Conservation (phyloP, 2,329 filamentous ascomycete species). For the Laburnicola sp. region DNA sequence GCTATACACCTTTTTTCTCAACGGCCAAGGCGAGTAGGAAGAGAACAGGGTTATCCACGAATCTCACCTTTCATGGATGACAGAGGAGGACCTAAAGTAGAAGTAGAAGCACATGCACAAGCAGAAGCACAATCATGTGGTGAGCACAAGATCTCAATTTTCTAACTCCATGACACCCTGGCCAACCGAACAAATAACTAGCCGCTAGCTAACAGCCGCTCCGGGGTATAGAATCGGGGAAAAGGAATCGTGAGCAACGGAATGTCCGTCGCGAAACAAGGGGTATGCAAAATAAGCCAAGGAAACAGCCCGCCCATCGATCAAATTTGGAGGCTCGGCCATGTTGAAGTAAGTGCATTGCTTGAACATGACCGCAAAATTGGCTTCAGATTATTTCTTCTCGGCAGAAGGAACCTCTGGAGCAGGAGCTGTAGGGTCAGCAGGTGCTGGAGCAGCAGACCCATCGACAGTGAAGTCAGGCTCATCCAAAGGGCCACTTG, state of each 20-base stretch:
- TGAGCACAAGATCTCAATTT: conserved; percentile 9
- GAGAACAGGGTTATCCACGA: no score
- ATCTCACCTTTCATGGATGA: no score
- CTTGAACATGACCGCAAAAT: background rate
- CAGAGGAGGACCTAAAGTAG: no score
- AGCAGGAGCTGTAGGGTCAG: conserved; percentile 18
- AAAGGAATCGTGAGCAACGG: background rate
- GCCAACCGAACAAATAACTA: conserved; percentile 1
- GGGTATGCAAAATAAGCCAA: conserved; percentile 2
- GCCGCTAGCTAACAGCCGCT: conserved; percentile 4
- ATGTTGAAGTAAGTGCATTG: no score
- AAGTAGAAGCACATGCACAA: no score
- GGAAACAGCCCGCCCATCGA: background rate
- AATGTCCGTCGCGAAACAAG: background rate
- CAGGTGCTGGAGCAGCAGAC: conserved; percentile 9
- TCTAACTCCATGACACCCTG: conserved; percentile 3
- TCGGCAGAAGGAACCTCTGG: conserved; percentile 17
- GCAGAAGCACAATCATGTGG: no score
- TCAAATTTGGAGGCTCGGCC: no score
- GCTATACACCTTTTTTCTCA: no score
- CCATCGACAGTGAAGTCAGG: conserved; percentile 30
- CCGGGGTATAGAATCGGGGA: conserved; percentile 6
- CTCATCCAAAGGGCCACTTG: conserved; percentile 44
- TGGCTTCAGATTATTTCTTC: conserved; percentile 22
- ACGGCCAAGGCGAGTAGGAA: no score